Evolutionary conservation across 345 rosid species (phyloP).

Genomic region (Zanthoxylum bungeanum): DNA sequence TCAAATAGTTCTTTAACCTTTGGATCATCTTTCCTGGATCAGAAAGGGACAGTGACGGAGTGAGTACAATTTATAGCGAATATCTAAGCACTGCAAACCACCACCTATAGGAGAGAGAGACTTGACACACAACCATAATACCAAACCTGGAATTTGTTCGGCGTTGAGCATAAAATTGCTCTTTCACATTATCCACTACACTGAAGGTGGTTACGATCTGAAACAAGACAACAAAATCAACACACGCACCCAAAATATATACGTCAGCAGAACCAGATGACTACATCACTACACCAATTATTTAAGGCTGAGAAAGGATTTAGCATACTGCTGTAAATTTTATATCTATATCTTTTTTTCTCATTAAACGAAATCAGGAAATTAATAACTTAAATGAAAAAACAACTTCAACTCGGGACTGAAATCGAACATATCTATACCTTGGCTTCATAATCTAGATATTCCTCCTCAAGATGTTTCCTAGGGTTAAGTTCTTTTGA

Average conservation of each 20-base stretch:
- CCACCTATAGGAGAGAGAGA: background rate
- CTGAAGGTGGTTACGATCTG: conserved; percentile 92
- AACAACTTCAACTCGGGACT: background rate
- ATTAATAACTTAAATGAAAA: background rate
- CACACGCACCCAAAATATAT: background rate
- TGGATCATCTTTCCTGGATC: conserved; percentile 65
- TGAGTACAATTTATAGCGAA: background rate
- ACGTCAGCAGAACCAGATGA: background rate
- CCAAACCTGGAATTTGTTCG: conserved; percentile 55
- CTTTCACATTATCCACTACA: conserved; percentile 87
- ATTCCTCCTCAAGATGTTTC: conserved; percentile 85
- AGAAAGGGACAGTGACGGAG: background rate
- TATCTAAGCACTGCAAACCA: background rate
- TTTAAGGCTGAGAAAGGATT: background rate
- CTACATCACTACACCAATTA: background rate
- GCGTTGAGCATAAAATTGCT: conserved; percentile 61
- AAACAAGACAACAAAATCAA: conserved; percentile 11
- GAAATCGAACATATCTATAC: conserved; percentile 31
- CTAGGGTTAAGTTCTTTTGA: conserved; percentile 61
- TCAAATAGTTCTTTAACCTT: conserved; percentile 67
- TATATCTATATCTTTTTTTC: background rate
- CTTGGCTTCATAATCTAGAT: conserved; percentile 85
- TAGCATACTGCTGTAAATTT: background rate
- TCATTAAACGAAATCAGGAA: background rate
- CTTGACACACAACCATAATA: background rate